Evolutionary conservation across 1,139 yeast species (phyloP), one percentile per base, ranked within the genome.

Genomic region (Sugiyamaella novakii): DNA sequence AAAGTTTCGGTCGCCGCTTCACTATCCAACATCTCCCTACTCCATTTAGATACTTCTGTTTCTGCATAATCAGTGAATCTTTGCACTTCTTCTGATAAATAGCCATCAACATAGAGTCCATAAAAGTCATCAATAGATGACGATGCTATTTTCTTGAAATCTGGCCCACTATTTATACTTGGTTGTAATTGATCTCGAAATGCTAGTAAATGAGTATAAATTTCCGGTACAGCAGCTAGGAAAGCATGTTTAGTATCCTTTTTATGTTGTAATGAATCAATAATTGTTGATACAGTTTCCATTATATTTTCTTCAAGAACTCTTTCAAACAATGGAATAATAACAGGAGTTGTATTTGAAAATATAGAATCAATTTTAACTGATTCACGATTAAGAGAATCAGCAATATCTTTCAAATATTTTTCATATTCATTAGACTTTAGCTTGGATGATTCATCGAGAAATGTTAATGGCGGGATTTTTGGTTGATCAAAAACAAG

Each of bases 81-180:
- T 7, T 60, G 58, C 1, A 71, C 59, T 42, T 75, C 76, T 29
- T 70, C 67, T n/a, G 68, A 68, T 42, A 76, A 57, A 55, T 73
- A 78, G 28, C 62, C 59, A 3, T 67, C 65, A 19, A 77, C 64
- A 29, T 67, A 64, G 11, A 72, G 70, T 44, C 70, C 81, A 55
- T 70, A 77, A 56, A 74, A 71, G 67, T 77, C 74, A 54, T 80
- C 79, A 33, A 80, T 65, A 10, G 78, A 64, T 36, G 63, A 60
- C 14, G 63, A 57, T 3, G 65, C 59, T n/a, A 54, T 51, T 43
- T 72, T 73, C 33, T 65, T 57, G 47, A 67, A 71, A 35, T 64
- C 61, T 1, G 58, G 55, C 3, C 65, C 58, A 60, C 59, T 61
- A 63, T 71, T 51, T 7, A 33, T 15, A 14, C 45, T 21, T 12